Conservation (phyloP, 225 moss, liverwort and hornwort genomes). For the Bryoerythrophyllum caledonicum region DNA sequence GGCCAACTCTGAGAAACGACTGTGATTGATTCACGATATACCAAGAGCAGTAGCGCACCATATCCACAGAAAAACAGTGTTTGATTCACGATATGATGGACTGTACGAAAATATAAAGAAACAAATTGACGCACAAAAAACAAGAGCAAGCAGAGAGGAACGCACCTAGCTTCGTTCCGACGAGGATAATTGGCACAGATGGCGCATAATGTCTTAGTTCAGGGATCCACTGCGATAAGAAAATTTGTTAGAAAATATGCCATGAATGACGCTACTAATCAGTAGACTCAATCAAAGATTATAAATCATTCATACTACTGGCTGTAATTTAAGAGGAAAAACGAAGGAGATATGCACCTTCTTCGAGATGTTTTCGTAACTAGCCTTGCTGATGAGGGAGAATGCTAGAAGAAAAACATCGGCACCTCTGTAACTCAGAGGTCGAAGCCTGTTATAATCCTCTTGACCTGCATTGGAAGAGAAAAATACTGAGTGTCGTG, state of each 20-base stretch:
- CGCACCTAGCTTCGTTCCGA: conserved; percentile 96
- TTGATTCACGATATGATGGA: background rate
- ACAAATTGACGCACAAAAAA: background rate
- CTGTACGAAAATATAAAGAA: background rate
- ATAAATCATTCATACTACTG: background rate
- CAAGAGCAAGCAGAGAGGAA: background rate
- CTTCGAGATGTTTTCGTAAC: conserved; percentile 99
- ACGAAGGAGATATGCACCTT: conserved; percentile 56
- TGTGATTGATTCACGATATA: background rate
- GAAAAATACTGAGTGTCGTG: conserved; percentile 8
- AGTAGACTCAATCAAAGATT: background rate
- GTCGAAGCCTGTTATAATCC: conserved; percentile 98
- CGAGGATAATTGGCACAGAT: conserved; percentile 94
- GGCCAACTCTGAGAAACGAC: background rate
- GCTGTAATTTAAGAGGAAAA: background rate
- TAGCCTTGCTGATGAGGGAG: conserved; percentile 99
- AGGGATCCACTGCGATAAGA: conserved; percentile 83
- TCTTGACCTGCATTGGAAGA: conserved; percentile 81
- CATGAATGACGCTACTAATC: background rate
- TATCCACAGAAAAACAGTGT: background rate
- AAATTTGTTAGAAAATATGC: conserved; percentile 7
- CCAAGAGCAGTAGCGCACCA: background rate
- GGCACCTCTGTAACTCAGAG: conserved; percentile 97
- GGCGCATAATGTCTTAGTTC: conserved; percentile 99
- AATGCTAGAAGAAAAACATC: conserved; percentile 98